phyloP scores from a whole-genome alignment of 139 green algal genomes.

The Chlorella sorokiniana region DNA sequence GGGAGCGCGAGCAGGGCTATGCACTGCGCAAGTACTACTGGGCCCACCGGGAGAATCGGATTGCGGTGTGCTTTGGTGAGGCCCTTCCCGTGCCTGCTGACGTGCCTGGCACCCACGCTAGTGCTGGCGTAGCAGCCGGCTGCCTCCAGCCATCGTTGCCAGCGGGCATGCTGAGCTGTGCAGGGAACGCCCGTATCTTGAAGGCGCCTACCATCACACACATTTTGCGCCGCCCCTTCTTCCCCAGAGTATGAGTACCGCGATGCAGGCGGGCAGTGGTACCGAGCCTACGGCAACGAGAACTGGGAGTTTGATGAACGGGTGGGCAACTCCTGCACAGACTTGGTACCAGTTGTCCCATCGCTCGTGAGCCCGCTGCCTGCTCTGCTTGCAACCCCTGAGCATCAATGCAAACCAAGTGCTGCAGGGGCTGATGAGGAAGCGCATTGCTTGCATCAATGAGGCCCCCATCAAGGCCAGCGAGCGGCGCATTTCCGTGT shows the following conservation, averaged over 20 bases:
- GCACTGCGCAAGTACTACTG: constrained; percentile 61
- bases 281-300: constrained; percentile 65
- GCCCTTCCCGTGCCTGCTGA: too few species aligned
- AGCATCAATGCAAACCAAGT: background rate
- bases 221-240: too few species aligned
- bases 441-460: constrained; percentile 54
- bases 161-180: too few species aligned
- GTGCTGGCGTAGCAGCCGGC: too few species aligned
- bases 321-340: background rate
- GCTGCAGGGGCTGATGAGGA: constrained; percentile 44
- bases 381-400: background rate
- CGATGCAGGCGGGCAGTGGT: constrained; percentile 58
- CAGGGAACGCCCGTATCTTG: too few species aligned
- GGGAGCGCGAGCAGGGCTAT: constrained; percentile 63
- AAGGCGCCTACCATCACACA: too few species aligned
- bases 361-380: background rate
- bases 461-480: constrained; percentile 36
- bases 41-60: constrained; percentile 58
- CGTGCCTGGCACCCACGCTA: too few species aligned
- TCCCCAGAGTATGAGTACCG: constrained; percentile 70
- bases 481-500: constrained; percentile 41
- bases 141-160: too few species aligned
- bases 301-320: constrained; percentile 51
- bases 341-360: background rate
- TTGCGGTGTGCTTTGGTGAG: constrained; percentile 58